Conservation (phyloP, 1,284 basidiomycete species). For the Ceratobasidium papillatum region DNA sequence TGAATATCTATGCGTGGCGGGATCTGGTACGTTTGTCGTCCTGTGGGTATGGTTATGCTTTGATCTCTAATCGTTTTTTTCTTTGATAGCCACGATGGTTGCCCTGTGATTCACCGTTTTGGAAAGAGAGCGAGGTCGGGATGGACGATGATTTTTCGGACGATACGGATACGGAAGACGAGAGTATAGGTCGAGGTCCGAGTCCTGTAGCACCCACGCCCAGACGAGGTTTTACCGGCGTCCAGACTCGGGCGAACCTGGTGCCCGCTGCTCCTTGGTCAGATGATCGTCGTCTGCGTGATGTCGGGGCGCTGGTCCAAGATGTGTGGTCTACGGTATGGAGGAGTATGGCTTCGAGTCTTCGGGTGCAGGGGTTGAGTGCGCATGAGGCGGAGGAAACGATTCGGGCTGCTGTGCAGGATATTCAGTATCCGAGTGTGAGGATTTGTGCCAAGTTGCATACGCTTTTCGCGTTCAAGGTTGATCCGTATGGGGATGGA, state of each 20-base stretch:
- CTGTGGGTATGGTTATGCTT: not conserved
- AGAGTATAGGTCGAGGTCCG: not conserved
- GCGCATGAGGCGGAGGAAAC: slow-evolving; percentile 12
- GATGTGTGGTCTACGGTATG: slow-evolving; percentile 28
- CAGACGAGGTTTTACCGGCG: slow-evolving; percentile 17
- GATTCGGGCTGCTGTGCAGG: slow-evolving; percentile 29
- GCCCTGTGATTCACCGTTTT: slow-evolving; percentile 27
- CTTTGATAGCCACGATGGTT: slow-evolving; percentile 11
- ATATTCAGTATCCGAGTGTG: slow-evolving; percentile 20
- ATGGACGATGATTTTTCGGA: not conserved
- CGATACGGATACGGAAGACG: not conserved
- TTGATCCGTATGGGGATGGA: not conserved
- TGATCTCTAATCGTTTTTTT: no score
- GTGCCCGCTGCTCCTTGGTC: slow-evolving; percentile 24
- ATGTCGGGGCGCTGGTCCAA: slow-evolving; percentile 23
- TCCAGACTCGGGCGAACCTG: slow-evolving; percentile 19
- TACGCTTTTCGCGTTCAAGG: slow-evolving; percentile 29
- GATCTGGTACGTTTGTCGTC: not conserved
- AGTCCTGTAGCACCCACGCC: not conserved
- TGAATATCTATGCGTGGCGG: slow-evolving; percentile 32
- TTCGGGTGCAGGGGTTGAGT: slow-evolving; percentile 12
- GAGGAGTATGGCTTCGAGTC: slow-evolving; percentile 29
- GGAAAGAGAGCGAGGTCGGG: slow-evolving; percentile 21
- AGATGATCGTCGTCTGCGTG: not conserved
- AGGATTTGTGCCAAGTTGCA: slow-evolving; percentile 32